Percentiles rank a stretch among this genome's conserved stretches.
Conservation (phyloP, 116 monocot species). For the Thalassia testudinum region DNA sequence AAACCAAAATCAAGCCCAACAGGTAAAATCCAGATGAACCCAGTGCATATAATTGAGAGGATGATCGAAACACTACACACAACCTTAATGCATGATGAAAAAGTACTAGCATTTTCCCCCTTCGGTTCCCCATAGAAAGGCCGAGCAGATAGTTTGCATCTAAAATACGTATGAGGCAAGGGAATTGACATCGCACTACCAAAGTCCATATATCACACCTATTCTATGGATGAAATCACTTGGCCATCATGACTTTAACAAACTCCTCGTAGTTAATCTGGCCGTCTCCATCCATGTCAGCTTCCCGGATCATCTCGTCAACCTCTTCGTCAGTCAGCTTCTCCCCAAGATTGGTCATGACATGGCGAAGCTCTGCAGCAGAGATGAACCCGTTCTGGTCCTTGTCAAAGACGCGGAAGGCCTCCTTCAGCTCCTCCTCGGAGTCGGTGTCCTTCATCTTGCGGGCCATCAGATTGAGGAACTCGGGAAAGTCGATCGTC, state of each 20-base stretch:
- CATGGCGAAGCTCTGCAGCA: constrained; percentile 34
- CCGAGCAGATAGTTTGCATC: too few relatives aligned
- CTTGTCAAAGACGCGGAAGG: constrained; percentile 37
- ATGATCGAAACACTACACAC: too few relatives aligned
- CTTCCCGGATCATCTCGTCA: constrained; percentile 35
- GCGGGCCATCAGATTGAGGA: constrained; percentile 34
- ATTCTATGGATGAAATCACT: constrained; percentile 9
- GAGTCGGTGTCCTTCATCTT: constrained; percentile 38
- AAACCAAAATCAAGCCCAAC: too few relatives aligned
- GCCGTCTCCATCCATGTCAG: constrained; percentile 40
- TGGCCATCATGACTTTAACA: constrained; percentile 58
- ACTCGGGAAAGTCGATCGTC: constrained; percentile 35
- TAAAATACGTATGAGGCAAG: too few relatives aligned
- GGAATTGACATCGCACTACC: background rate
- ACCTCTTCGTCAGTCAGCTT: constrained; percentile 43
- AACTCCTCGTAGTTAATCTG: constrained; percentile 54
- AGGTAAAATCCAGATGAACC: too few relatives aligned
- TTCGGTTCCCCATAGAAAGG: too few relatives aligned
- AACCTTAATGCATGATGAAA: too few relatives aligned
- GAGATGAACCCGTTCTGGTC: constrained; percentile 35
- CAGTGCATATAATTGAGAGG: too few relatives aligned
- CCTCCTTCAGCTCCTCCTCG: constrained; percentile 34
- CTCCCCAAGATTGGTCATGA: constrained; percentile 50
- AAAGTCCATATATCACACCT: background rate
- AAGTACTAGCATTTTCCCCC: too few relatives aligned